Evolutionary conservation across 192 early-diverging fungal genomes (phyloP).

Genomic region (Rhizophagus clarus): DNA sequence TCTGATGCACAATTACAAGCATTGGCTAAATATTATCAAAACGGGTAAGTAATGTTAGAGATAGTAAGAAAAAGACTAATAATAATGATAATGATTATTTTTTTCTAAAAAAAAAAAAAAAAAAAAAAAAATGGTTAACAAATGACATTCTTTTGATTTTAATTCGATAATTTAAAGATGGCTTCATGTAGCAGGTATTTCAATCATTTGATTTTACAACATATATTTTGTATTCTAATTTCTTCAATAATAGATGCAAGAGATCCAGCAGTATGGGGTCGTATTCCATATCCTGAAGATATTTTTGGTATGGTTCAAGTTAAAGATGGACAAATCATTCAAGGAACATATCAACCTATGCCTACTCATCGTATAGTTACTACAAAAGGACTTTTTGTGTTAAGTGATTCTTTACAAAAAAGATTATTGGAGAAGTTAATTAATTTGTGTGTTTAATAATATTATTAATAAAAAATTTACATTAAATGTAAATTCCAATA

Average conservation of each 20-base stretch:
- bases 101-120: too few species aligned
- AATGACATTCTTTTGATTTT: not conserved
- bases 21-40: slow-evolving; percentile 19
- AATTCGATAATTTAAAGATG: not conserved
- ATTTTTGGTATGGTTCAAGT: slow-evolving; percentile 63
- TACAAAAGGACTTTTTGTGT: slow-evolving; percentile 51
- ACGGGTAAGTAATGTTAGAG: not conserved
- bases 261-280: slow-evolving; percentile 5
- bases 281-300: slow-evolving; percentile 63
- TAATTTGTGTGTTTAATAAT: not conserved
- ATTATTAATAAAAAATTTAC: too few species aligned
- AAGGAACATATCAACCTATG: slow-evolving; percentile 57
- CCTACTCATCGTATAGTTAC: slow-evolving; percentile 59
- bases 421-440: slow-evolving; percentile 22
- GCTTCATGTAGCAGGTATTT: slow-evolving; percentile 15
- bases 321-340: slow-evolving; percentile 48
- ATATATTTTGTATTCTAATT: not conserved
- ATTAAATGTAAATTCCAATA: too few species aligned
- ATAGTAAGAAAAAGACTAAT: not conserved
- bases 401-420: slow-evolving; percentile 51
- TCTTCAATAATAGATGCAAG: not conserved
- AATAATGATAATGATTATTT: too few species aligned
- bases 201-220: not conserved
- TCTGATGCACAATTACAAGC: slow-evolving; percentile 11
- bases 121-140: too few species aligned